Evolutionary conservation across 2,329 filamentous ascomycete genomes (phyloP).

Genomic region (Lachnellula cervina): DNA sequence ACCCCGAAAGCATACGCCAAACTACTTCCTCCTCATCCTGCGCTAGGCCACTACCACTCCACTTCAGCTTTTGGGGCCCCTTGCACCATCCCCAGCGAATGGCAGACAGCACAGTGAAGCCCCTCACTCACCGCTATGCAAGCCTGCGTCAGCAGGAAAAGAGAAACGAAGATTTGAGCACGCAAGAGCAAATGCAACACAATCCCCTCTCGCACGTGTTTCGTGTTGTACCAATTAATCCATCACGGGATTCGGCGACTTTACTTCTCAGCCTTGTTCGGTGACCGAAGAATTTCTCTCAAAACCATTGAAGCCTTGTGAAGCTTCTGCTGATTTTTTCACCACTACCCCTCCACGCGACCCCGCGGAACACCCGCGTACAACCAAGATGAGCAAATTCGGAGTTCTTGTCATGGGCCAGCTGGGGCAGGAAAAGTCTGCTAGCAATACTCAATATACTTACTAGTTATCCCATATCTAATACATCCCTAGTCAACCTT

Average conservation of each 20-base stretch:
- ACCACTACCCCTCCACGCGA: slow-evolving; percentile 1
- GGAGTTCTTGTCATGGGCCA: slow-evolving; percentile 91
- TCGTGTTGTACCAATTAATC: not conserved
- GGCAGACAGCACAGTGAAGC: not conserved
- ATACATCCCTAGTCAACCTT: slow-evolving; percentile 68
- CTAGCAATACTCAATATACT: slow-evolving; percentile 33
- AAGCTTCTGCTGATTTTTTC: not conserved
- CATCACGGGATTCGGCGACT: slow-evolving; percentile 1
- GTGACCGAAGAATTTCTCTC: not conserved
- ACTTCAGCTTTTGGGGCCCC: not conserved
- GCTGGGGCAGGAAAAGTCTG: slow-evolving; percentile 81
- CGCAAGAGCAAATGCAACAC: not conserved
- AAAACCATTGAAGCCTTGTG: not conserved
- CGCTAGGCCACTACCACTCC: too few species aligned
- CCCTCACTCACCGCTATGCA: not conserved
- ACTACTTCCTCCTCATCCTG: too few species aligned
- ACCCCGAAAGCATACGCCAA: not conserved
- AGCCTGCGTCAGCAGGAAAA: not conserved
- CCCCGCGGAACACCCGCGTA: not conserved
- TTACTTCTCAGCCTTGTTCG: not conserved
- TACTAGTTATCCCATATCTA: slow-evolving; percentile 1
- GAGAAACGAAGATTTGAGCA: not conserved
- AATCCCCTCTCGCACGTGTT: not conserved
- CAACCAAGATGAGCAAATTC: slow-evolving; percentile 71
- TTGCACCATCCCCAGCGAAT: not conserved